Percentiles rank a stretch among this genome's conserved stretches.
phyloP scores from a whole-genome alignment of 495 filamentous ascomycete species.

The Trichoderma virens region DNA sequence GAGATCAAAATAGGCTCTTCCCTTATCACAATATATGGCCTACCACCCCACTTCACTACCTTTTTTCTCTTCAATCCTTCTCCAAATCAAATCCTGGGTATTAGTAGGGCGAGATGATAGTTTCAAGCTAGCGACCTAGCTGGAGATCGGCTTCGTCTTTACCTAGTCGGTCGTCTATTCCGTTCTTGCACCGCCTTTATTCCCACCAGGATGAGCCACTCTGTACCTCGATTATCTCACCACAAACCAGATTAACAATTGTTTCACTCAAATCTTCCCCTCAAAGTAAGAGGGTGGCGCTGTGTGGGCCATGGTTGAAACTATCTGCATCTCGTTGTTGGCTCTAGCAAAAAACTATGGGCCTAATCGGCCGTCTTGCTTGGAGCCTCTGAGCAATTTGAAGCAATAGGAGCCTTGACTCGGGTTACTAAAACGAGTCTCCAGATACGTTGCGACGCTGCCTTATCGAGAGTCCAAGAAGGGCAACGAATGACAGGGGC shows the following conservation, averaged over 20 bases:
- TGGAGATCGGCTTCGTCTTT: neutral
- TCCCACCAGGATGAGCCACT: neutral
- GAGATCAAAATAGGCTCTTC: too few species aligned
- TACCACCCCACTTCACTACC: neutral
- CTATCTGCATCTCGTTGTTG: neutral
- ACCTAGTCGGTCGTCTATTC: neutral
- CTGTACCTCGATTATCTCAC: neutral
- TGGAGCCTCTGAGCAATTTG: neutral
- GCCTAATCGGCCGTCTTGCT: neutral
- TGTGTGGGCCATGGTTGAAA: neutral
- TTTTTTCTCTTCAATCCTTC: neutral
- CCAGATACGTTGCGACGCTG: neutral
- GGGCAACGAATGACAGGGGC: slow-evolving; percentile 3
- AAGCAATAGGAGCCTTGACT: neutral
- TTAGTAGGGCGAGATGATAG: neutral
- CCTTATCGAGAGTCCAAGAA: neutral
- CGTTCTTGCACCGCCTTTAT: neutral
- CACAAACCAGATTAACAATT: neutral
- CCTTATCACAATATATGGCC: too few species aligned
- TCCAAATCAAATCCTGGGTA: neutral
- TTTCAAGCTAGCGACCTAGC: neutral
- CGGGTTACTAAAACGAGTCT: neutral
- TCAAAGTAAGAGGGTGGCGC: neutral
- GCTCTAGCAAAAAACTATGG: neutral
- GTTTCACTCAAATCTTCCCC: too few species aligned